phyloP scores from a whole-genome alignment of 78 protist species.

The Diacronema lutheri region DNA sequence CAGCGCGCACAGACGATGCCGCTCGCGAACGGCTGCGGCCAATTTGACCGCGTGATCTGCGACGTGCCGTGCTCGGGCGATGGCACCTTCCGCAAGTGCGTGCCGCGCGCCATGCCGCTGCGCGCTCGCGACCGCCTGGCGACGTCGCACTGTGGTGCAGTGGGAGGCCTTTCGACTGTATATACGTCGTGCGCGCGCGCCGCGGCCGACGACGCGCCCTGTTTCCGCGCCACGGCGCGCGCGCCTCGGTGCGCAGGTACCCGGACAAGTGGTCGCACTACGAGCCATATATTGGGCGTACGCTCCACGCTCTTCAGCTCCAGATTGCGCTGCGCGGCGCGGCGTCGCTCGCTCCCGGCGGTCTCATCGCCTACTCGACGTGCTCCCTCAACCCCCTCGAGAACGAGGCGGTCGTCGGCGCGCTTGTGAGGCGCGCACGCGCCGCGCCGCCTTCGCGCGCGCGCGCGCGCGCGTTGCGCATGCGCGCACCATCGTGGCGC shows the following conservation, averaged over 20 bases:
- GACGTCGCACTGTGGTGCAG: too few species aligned
- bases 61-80: constrained; percentile 68
- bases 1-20: constrained; percentile 37
- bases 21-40: too few species aligned
- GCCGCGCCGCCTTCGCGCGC: too few species aligned
- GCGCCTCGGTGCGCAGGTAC: too few species aligned
- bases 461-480: not conserved
- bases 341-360: constrained; percentile 80
- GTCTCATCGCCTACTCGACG: constrained; percentile 93
- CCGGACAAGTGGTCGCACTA: constrained; percentile 43
- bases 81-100: constrained; percentile 59
- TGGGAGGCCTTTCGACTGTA: too few species aligned
- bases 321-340: constrained; percentile 64
- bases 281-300: not conserved
- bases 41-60: constrained; percentile 31
- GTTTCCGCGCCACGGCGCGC: too few species aligned
- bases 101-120: too few species aligned
- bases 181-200: too few species aligned
- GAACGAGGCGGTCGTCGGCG: constrained; percentile 95
- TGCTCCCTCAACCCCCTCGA: constrained; percentile 97
- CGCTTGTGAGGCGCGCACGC: too few species aligned
- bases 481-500: too few species aligned
- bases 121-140: too few species aligned
- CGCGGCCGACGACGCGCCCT: too few species aligned
- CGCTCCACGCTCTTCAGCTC: constrained; percentile 51